Evolutionary conservation across 2,329 filamentous ascomycete species (phyloP), one percentile per base, ranked within the genome.

Genomic region (Hypomyces perniciosus): DNA sequence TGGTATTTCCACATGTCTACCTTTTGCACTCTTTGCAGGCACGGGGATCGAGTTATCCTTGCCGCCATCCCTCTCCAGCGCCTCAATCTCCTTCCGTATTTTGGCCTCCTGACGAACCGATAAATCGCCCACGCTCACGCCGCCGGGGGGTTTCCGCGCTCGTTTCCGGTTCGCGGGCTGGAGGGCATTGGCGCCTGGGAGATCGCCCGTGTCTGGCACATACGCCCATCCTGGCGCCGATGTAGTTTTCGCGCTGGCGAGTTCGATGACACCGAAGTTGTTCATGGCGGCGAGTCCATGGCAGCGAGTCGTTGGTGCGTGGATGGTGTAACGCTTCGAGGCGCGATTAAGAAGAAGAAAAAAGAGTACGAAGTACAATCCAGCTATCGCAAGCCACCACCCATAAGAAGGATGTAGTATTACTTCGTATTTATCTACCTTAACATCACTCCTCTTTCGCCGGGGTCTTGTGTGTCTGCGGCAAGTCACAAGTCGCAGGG

Each of bases 161-260:
- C 90, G 86, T 70, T 95, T 95, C 55, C 86, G 79, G 74, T 78
- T 80, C 57, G 72, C 69, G 52, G 72, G 76, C 54, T 68, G 70
- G 56, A 74, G 69, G 53, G 76, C 75, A 47, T 78, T 77, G 8
- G 81, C 76, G 9, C 79, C 51, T 3, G 53, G 76, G 50, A 81
- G 77, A 50, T 79, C 76, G 39, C 67, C 78, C 65, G 80, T 84
- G 64, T 96, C 89, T 30, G 90, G 84, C 1, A 96, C 88, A 66
- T 96, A 96, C 9, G 90, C 90, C 86, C 90, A 97, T 62, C 92
- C 92, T 1, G 92, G 90, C 1, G 89, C 87, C 41, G 79, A 75
- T 41, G 81, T 80, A 12, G 83, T 83, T 54, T 82, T 83, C 29
- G 83, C 74, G 62, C 81, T 83, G 34, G 89, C 87, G 51, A 96